phyloP scores from a whole-genome alignment of 192 early-diverging fungal species.

The Mortierella claussenii region DNA sequence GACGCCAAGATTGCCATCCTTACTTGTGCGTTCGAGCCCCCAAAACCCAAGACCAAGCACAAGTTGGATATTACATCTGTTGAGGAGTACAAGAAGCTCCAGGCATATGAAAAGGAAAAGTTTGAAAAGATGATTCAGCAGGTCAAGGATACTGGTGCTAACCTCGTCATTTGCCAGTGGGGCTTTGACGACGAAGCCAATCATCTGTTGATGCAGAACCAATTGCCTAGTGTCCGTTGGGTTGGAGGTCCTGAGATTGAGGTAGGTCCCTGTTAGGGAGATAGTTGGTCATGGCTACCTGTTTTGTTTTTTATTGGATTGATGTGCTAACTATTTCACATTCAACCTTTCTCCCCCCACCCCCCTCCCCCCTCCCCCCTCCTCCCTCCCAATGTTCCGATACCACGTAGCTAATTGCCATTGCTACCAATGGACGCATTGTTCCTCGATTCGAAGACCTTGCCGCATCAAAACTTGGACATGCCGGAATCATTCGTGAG shows the following conservation, averaged over 20 bases:
- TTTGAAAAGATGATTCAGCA: conserved; percentile 97
- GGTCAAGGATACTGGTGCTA: conserved; percentile 98
- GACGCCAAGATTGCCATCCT: conserved; percentile 98
- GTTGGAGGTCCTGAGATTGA: conserved; percentile 99
- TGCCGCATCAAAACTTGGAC: conserved; percentile 86
- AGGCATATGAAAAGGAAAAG: conserved; percentile 95
- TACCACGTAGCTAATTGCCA: conserved; percentile 97
- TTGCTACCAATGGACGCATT: conserved; percentile 99
- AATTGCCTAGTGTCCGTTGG: conserved; percentile 98
- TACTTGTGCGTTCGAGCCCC: conserved; percentile 99
- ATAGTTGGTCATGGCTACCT: background rate
- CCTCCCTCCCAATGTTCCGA: no score
- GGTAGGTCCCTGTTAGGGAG: conserved; percentile 53
- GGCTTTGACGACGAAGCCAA: conserved; percentile 99
- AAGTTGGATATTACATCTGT: conserved; percentile 98
- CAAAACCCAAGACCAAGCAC: conserved; percentile 99
- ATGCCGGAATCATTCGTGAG: conserved; percentile 95
- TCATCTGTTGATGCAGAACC: conserved; percentile 96
- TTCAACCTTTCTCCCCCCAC: no score
- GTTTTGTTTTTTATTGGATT: conserved; percentile 1
- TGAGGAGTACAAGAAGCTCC: conserved; percentile 98
- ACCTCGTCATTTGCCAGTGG: conserved; percentile 99
- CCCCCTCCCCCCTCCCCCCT: no score
- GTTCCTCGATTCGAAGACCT: conserved; percentile 99
- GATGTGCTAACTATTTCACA: no score